A percentile compares a stretch with the other conserved stretches of the same genome.
Conservation (phyloP, 345 rosid genomes). For the Salix viminalis region DNA sequence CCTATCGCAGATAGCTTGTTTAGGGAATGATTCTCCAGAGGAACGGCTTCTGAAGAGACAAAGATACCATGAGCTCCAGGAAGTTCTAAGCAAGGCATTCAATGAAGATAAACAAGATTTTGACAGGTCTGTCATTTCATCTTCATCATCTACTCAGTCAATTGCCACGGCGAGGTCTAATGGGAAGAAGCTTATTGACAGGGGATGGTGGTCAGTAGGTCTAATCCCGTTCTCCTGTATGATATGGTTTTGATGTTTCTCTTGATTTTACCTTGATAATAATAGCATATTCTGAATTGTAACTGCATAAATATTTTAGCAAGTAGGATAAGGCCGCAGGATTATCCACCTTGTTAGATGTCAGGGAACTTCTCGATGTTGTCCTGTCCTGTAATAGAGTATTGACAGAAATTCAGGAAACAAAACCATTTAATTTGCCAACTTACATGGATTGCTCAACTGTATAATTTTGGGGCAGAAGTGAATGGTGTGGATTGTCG, state of each 20-base stretch:
- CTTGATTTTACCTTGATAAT: neutral
- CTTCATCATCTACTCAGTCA: slow-evolving; percentile 46
- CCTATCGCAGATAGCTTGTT: slow-evolving; percentile 47
- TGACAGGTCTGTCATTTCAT: slow-evolving; percentile 39
- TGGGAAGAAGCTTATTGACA: slow-evolving; percentile 22
- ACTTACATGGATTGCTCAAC: too few relatives aligned
- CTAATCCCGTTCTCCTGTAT: neutral
- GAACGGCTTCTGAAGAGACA: slow-evolving; percentile 45
- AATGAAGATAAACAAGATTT: slow-evolving; percentile 58
- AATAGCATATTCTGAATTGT: neutral
- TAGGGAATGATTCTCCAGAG: slow-evolving; percentile 49
- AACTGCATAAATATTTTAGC: too few relatives aligned
- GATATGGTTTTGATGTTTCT: neutral
- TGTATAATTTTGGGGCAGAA: too few relatives aligned
- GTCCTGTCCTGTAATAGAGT: too few relatives aligned
- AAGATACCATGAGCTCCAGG: slow-evolving; percentile 60
- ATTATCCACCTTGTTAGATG: too few relatives aligned
- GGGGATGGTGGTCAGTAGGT: neutral
- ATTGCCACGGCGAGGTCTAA: slow-evolving; percentile 13
- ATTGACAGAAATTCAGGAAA: too few relatives aligned
- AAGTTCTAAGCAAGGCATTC: slow-evolving; percentile 52
- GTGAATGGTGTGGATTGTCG: too few relatives aligned
- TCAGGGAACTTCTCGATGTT: too few relatives aligned
- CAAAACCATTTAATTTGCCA: too few relatives aligned
- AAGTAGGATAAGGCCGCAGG: too few relatives aligned